These are phyloP conservation scores for Neofusicoccum umdonicola DNA, from an alignment of 2,329 filamentous ascomycete genomes.

Conservation along the genomic window DNA sequence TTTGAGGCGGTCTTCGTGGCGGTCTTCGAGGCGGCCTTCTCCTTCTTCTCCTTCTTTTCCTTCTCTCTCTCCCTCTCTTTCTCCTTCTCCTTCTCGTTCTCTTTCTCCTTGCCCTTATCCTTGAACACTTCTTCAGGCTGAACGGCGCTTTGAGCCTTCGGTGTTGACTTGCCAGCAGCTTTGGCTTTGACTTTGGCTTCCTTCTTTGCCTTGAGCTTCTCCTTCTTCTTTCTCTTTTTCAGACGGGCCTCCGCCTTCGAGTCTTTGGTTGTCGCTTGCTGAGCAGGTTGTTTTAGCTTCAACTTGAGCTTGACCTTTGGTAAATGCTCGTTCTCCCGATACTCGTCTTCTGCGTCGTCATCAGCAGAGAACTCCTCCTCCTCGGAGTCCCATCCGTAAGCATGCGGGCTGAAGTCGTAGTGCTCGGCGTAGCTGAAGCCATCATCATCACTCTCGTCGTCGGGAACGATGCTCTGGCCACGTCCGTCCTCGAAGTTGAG, in stretches of 20 bases:
- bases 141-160: background rate
- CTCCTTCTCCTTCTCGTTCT: slow-evolving; percentile 15
- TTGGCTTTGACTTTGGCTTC: slow-evolving; percentile 16
- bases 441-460: slow-evolving; percentile 22
- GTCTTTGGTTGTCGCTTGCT: slow-evolving; percentile 1
- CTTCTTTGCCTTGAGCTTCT: slow-evolving; percentile 20
- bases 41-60: slow-evolving; percentile 29
- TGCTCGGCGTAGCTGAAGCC: slow-evolving; percentile 12
- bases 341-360: slow-evolving; percentile 40
- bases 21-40: slow-evolving; percentile 21
- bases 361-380: slow-evolving; percentile 17
- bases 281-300: slow-evolving; percentile 20
- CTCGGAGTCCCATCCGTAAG: slow-evolving; percentile 17
- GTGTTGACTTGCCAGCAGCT: slow-evolving; percentile 13
- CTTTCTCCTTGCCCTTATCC: slow-evolving; percentile 1
- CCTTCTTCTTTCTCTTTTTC: slow-evolving; percentile 16
- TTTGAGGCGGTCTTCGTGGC: slow-evolving; percentile 19
- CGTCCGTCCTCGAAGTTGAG: slow-evolving; percentile 67
- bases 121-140: background rate
- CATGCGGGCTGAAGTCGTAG: slow-evolving; percentile 14
- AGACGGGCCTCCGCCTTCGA: slow-evolving; percentile 8
- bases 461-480: slow-evolving; percentile 51
- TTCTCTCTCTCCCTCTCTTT: slow-evolving; percentile 25
- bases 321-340: slow-evolving; percentile 28
- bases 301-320: slow-evolving; percentile 29